phyloP scores from a whole-genome alignment of 495 filamentous ascomycete genomes.

The Xylaria nigripes region DNA sequence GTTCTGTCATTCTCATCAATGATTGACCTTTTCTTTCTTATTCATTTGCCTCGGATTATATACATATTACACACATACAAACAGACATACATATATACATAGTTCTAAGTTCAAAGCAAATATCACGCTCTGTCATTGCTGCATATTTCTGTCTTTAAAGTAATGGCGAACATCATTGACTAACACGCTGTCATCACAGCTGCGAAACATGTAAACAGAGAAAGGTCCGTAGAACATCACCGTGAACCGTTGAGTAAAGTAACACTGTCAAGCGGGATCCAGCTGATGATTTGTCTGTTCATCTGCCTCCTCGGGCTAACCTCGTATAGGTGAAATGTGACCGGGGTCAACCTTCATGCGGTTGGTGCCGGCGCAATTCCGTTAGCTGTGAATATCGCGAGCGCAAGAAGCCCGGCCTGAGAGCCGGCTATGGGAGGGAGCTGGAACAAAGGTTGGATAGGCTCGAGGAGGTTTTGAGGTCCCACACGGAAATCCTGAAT shows the following conservation, averaged over 20 bases:
- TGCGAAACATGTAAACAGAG: slow-evolving; percentile 79
- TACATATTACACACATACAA: not conserved
- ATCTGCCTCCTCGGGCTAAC: not conserved
- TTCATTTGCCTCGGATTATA: not conserved
- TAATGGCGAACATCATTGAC: slow-evolving; percentile 4
- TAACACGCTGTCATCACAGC: slow-evolving; percentile 32
- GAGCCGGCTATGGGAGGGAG: slow-evolving; percentile 82
- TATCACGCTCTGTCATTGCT: not conserved
- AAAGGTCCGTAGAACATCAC: slow-evolving; percentile 45
- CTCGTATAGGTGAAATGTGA: slow-evolving; percentile 62
- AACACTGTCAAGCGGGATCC: not conserved
- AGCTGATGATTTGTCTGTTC: not conserved
- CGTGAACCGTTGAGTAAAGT: not conserved
- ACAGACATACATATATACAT: not conserved
- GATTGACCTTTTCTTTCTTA: not conserved
- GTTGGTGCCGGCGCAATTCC: slow-evolving; percentile 77
- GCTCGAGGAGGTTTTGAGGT: slow-evolving; percentile 42
- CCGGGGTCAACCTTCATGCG: slow-evolving; percentile 74
- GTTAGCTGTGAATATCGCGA: slow-evolving; percentile 76
- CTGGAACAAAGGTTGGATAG: slow-evolving; percentile 69
- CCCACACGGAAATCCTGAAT: slow-evolving; percentile 42
- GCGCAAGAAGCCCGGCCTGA: slow-evolving; percentile 73
- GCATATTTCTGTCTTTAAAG: not conserved
- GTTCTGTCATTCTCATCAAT: slow-evolving; percentile 11
- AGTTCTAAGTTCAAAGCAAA: slow-evolving; percentile 1